A percentile compares a stretch with the other conserved stretches of the same genome.
These are phyloP conservation scores for Conticribra guillardii DNA, from an alignment of 108 stramenopile species.

Conservation along the genomic window DNA sequence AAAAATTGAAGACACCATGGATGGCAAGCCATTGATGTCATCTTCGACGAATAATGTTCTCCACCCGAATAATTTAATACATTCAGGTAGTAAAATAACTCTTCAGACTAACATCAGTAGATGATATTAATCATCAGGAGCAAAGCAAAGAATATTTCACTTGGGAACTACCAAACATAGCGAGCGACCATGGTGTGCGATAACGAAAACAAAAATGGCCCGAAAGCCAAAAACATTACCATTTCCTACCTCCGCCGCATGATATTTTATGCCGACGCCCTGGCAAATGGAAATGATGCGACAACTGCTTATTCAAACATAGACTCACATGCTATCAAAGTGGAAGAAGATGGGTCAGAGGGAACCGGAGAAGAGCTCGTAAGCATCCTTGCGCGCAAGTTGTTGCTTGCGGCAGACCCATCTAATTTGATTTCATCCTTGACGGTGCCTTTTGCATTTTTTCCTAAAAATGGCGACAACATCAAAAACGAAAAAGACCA, in stretches of 20 bases:
- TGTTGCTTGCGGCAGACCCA: slow-evolving; percentile 42
- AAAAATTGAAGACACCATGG: too few relatives aligned
- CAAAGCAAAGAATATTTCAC: too few relatives aligned
- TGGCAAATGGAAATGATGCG: slow-evolving; percentile 5
- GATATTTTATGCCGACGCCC: slow-evolving; percentile 31
- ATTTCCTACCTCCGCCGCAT: slow-evolving; percentile 30
- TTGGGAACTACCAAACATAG: too few relatives aligned
- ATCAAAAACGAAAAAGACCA: not conserved
- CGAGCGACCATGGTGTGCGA: slow-evolving; percentile 3
- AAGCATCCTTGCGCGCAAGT: slow-evolving; percentile 20
- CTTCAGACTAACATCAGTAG: too few relatives aligned
- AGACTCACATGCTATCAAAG: not conserved
- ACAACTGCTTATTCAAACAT: not conserved
- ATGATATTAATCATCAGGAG: too few relatives aligned
- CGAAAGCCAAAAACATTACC: slow-evolving; percentile 6
- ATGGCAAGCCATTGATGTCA: too few relatives aligned
- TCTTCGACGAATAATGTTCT: too few relatives aligned
- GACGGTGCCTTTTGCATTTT: slow-evolving; percentile 32
- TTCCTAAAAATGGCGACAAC: slow-evolving; percentile 12
- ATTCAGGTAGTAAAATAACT: too few relatives aligned
- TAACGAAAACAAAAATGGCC: not conserved
- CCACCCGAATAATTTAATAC: too few relatives aligned
- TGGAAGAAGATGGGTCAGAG: not conserved
- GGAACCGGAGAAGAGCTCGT: slow-evolving; percentile 38
- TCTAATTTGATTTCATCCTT: slow-evolving; percentile 29